Evolutionary conservation across 2,329 filamentous ascomycete genomes (phyloP).

Genomic region (Penicillium olsonii): DNA sequence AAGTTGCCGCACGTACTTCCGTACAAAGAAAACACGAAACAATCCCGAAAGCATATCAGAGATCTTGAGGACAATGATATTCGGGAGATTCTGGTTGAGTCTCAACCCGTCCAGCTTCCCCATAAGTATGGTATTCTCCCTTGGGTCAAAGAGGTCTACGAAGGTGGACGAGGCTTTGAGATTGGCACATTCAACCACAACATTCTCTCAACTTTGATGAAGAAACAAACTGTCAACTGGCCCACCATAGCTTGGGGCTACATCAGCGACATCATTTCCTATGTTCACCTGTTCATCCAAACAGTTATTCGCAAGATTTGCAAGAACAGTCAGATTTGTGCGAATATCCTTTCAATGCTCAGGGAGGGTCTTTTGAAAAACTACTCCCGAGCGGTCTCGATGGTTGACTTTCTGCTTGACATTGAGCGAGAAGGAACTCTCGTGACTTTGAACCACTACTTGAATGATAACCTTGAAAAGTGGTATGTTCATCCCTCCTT

Average conservation of each 20-base stretch:
- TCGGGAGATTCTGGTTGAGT: conserved; percentile 19
- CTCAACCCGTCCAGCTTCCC: background rate
- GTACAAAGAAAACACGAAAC: too few species aligned
- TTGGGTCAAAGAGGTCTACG: conserved; percentile 49
- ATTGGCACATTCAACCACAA: conserved; percentile 50
- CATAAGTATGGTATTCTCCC: conserved; percentile 40
- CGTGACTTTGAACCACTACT: conserved; percentile 54
- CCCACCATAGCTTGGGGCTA: conserved; percentile 49
- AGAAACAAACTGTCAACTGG: conserved; percentile 59
- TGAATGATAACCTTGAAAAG: conserved; percentile 50
- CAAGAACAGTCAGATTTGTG: conserved; percentile 45
- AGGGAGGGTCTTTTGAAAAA: conserved; percentile 46
- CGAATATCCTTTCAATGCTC: conserved; percentile 46
- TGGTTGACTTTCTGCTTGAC: conserved; percentile 54
- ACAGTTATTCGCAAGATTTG: conserved; percentile 47
- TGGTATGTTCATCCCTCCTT: conserved; percentile 1
- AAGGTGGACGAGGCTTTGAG: conserved; percentile 53
- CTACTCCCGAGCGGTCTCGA: conserved; percentile 52
- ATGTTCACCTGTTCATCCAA: conserved; percentile 57
- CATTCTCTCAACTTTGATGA: conserved; percentile 44
- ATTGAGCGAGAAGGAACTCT: conserved; percentile 53
- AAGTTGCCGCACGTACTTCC: too few species aligned
- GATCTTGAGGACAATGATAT: conserved; percentile 2
- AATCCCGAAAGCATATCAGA: too few species aligned
- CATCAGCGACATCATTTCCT: conserved; percentile 51